These are phyloP conservation scores for Paramecium sonneborni DNA, from an alignment of 73 alveolate species.

Conservation along the genomic window DNA sequence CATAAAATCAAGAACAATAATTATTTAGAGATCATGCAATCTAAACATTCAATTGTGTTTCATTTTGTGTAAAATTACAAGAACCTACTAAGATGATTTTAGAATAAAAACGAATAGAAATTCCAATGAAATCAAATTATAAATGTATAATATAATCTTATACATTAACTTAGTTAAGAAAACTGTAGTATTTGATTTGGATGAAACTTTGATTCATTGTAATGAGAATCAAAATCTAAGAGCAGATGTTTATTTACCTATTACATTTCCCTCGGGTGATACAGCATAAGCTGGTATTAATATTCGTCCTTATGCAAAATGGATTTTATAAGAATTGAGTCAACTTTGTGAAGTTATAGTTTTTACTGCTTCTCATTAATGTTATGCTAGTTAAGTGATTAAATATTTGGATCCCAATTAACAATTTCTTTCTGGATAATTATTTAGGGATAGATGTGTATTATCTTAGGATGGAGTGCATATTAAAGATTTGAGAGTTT, in stretches of 20 bases:
- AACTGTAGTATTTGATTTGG: slow-evolving; percentile 86
- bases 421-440: slow-evolving; percentile 64
- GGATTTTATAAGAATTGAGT: slow-evolving; percentile 53
- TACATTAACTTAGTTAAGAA: slow-evolving; percentile 55
- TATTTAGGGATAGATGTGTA: slow-evolving; percentile 74
- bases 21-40: slow-evolving; percentile 37
- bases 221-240: slow-evolving; percentile 73
- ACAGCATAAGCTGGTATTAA: slow-evolving; percentile 64
- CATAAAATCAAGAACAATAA: background rate
- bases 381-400: slow-evolving; percentile 73
- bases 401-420: slow-evolving; percentile 73
- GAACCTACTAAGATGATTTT: background rate
- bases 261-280: slow-evolving; percentile 84
- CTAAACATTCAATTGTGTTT: slow-evolving; percentile 34
- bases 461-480: slow-evolving; percentile 75
- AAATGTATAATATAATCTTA: background rate
- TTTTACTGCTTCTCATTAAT: slow-evolving; percentile 74
- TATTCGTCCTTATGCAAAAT: slow-evolving; percentile 61
- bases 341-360: slow-evolving; percentile 75
- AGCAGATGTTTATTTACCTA: slow-evolving; percentile 75
- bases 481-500: slow-evolving; percentile 75
- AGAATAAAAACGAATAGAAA: background rate
- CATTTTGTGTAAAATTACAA: slow-evolving; percentile 7
- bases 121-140: background rate
- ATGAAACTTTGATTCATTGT: slow-evolving; percentile 94